These are phyloP conservation scores for Ogataea nitratoaversa DNA, from an alignment of 805 yeast species.

Conservation along the genomic window DNA sequence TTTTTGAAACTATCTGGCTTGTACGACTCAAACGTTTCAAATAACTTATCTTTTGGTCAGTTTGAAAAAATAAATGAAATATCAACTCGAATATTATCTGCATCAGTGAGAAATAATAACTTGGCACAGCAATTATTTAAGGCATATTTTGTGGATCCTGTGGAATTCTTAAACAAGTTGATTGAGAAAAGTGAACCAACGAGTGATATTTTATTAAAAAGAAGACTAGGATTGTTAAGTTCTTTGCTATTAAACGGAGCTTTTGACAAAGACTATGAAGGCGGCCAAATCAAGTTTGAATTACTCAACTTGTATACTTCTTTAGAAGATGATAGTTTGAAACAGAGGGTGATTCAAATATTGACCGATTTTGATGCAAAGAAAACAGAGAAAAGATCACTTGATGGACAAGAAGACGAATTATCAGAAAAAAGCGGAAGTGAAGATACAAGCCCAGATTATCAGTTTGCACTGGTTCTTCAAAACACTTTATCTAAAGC, in stretches of 20 bases:
- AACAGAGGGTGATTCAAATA: constrained; percentile 40
- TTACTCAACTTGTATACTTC: constrained; percentile 23
- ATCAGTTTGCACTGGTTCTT: constrained; percentile 33
- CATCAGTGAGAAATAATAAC: constrained; percentile 71
- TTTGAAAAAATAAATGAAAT: constrained; percentile 40
- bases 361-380: constrained; percentile 37
- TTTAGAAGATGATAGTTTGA: constrained; percentile 22
- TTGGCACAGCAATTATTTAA: constrained; percentile 25
- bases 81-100: constrained; percentile 56
- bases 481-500: constrained; percentile 31
- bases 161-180: constrained; percentile 16
- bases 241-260: constrained; percentile 36
- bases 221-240: constrained; percentile 49
- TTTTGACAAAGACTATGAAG: constrained; percentile 28
- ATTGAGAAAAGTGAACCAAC: constrained; percentile 5
- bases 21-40: constrained; percentile 8
- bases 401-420: constrained; percentile 9
- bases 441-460: constrained; percentile 24
- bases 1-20: constrained; percentile 31
- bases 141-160: constrained; percentile 14
- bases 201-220: constrained; percentile 22
- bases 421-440: background rate
- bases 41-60: constrained; percentile 9
- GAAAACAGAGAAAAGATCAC: constrained; percentile 6
- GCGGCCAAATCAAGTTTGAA: constrained; percentile 16